These are phyloP conservation scores for Candida caryicola DNA, from an alignment of 805 yeast species.

Conservation along the genomic window DNA sequence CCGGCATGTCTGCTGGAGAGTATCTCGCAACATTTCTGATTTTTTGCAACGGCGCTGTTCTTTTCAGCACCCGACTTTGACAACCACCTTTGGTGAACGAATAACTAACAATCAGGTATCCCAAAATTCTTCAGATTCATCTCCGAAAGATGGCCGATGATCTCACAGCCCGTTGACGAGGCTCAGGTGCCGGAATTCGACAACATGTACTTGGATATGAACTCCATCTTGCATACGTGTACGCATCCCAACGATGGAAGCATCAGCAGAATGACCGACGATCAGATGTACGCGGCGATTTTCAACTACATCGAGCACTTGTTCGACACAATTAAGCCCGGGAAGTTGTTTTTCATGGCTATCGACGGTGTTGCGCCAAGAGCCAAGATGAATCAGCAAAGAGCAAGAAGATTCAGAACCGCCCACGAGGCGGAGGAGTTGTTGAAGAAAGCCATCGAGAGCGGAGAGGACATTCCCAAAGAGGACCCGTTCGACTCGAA, in stretches of 20 bases:
- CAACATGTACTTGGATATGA: conserved; percentile 94
- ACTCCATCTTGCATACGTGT: conserved; percentile 90
- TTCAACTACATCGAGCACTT: conserved; percentile 93
- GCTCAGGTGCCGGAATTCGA: conserved; percentile 90
- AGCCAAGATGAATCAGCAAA: conserved; percentile 97
- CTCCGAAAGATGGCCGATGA: conserved; percentile 98
- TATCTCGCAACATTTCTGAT: no score
- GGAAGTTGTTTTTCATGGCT: conserved; percentile 88
- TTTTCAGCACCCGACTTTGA: no score
- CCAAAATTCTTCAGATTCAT: conserved; percentile 96
- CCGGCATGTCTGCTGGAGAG: no score
- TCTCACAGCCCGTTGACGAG: conserved; percentile 74
- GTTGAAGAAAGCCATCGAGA: conserved; percentile 64
- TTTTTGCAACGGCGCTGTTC: no score
- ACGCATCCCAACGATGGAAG: conserved; percentile 78
- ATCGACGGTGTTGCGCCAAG: conserved; percentile 99
- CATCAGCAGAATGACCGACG: conserved; percentile 70
- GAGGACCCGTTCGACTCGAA: conserved; percentile 89
- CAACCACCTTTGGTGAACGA: no score
- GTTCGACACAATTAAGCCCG: conserved; percentile 82
- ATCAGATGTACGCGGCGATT: conserved; percentile 88
- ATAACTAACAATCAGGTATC: conserved; percentile 70
- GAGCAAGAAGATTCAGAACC: conserved; percentile 91
- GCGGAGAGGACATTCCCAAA: conserved; percentile 74
- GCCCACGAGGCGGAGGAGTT: conserved; percentile 89